Evolutionary conservation across 306 rosid genomes (phyloP).

Genomic region (Quercus suber): DNA sequence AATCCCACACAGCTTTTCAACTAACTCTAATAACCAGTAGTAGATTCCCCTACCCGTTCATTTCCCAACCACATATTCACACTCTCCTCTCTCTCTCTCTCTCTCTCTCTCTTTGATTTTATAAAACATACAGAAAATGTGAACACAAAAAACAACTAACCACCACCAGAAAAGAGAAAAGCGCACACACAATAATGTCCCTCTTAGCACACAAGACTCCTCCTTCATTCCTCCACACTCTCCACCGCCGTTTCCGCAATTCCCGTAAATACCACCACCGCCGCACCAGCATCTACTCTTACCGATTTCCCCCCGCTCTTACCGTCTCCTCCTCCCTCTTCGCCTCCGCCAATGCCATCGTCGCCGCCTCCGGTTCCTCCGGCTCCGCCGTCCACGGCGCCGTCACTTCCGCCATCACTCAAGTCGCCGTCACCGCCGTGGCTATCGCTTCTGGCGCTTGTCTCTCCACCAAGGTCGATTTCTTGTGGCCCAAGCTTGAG

Average conservation of each 20-base stretch:
- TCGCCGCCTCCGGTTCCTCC: constrained; percentile 64
- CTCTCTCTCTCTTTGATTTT: background rate
- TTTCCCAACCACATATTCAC: background rate
- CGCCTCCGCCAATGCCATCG: constrained; percentile 26
- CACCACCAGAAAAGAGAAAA: constrained; percentile 21
- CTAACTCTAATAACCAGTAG: too few relatives aligned
- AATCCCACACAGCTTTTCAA: background rate
- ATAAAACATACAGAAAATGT: constrained; percentile 26
- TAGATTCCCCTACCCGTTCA: background rate
- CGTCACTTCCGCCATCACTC: constrained; percentile 90
- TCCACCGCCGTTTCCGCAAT: constrained; percentile 30
- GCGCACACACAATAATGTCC: constrained; percentile 25
- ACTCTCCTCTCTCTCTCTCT: too few relatives aligned
- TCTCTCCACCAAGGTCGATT: constrained; percentile 89
- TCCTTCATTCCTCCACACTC: constrained; percentile 35
- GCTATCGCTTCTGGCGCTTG: constrained; percentile 99
- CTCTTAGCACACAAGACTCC: constrained; percentile 40
- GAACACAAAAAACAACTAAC: constrained; percentile 12
- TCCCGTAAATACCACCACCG: constrained; percentile 55
- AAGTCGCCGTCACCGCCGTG: constrained; percentile 92
- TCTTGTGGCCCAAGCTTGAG: constrained; percentile 86
- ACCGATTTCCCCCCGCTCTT: constrained; percentile 39
- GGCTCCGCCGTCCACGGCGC: constrained; percentile 69
- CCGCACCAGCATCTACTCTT: constrained; percentile 26
- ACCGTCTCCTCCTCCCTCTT: constrained; percentile 49